Percentiles rank a stretch among this genome's conserved stretches.
Evolutionary conservation across 139 green algal species (phyloP).

Genomic region (Chlorella vulgaris): DNA sequence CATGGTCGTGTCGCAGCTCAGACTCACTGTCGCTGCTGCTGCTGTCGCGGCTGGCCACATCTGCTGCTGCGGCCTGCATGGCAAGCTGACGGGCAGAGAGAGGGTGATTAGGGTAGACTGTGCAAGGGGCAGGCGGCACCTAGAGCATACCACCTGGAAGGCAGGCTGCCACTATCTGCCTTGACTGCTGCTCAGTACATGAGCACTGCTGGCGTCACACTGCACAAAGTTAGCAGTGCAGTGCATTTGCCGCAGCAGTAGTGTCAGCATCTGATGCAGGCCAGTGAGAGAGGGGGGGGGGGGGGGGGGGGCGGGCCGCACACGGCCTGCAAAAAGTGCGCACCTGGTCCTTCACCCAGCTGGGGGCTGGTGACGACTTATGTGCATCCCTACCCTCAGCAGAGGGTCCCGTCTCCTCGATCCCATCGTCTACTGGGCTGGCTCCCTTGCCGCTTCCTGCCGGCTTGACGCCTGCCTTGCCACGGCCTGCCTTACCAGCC

Average conservation of each 20-base stretch:
- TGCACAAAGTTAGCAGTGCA: too few species aligned
- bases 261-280: too few species aligned
- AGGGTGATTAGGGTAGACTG: too few species aligned
- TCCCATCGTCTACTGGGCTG: background rate
- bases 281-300: too few species aligned
- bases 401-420: background rate
- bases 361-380: background rate
- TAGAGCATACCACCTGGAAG: background rate
- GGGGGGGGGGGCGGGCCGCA: too few species aligned
- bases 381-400: background rate
- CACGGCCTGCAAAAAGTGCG: too few species aligned
- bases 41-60: background rate
- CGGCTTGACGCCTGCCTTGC: background rate
- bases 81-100: too few species aligned
- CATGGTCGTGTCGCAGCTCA: conserved; percentile 26
- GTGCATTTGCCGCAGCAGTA: too few species aligned
- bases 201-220: too few species aligned
- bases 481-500: background rate
- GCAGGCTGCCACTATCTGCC: background rate
- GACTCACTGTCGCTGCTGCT: conserved; percentile 12
- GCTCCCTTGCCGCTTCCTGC: background rate
- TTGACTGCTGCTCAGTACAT: too few species aligned
- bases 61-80: too few species aligned
- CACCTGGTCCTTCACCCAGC: conserved; percentile 13
- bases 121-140: too few species aligned